A percentile compares a stretch with the other conserved stretches of the same genome.
Evolutionary conservation across 2,329 filamentous ascomycete species (phyloP).

Genomic region (Rasamsonia emersonii): DNA sequence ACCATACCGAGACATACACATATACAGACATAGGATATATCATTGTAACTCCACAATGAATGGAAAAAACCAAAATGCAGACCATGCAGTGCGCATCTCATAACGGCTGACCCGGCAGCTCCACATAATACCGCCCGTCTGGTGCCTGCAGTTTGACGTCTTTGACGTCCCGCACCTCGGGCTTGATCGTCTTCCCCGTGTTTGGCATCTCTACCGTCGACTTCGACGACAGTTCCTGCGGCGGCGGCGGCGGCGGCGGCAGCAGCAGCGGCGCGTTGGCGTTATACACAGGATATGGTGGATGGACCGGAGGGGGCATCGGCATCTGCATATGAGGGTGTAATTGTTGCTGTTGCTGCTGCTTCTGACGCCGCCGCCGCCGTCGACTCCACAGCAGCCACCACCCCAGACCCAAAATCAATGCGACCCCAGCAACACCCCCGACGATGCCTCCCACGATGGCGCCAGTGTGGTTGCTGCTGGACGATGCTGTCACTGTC

Average conservation of each 20-base stretch:
- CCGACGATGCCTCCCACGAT: slow-evolving; percentile 2
- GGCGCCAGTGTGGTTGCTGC: background rate
- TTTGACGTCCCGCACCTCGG: background rate
- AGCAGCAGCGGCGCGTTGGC: no score
- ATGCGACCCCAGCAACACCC: slow-evolving; percentile 1
- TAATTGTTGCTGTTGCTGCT: no score
- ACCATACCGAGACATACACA: no score
- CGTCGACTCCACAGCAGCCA: slow-evolving; percentile 2
- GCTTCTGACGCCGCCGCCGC: background rate
- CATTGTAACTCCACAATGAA: no score
- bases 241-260: background rate
- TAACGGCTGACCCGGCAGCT: slow-evolving; percentile 2
- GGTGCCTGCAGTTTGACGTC: background rate
- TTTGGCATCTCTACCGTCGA: slow-evolving; percentile 1
- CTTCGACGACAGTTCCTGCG: background rate
- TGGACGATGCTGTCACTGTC: background rate
- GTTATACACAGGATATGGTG: no score
- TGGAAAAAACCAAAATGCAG: no score
- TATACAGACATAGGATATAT: no score
- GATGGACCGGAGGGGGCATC: no score
- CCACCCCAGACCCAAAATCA: slow-evolving; percentile 1
- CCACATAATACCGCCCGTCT: slow-evolving; percentile 1
- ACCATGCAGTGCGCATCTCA: no score
- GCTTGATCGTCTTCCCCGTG: background rate
- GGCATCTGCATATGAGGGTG: no score